Evolutionary conservation across 495 filamentous ascomycete species (phyloP), one percentile per base, ranked within the genome.

Genomic region (Trichoderma reesei): DNA sequence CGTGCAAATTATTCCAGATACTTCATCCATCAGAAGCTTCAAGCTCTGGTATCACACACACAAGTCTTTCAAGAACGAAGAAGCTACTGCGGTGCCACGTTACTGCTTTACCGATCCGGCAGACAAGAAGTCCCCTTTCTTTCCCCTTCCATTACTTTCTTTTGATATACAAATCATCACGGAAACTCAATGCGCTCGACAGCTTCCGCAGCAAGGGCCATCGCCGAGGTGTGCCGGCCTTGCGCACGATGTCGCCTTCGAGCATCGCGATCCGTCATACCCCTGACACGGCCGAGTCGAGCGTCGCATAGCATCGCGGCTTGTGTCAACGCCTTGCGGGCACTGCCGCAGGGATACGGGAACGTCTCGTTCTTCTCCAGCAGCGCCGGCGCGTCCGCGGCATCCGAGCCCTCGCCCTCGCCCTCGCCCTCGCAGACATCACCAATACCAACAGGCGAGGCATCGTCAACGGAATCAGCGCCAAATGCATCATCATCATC

Each of bases 221-320:
- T 56, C 7, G 18, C 34, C 9, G 13, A n/a, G 34, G 31, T 61
- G 16, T 9, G 34, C 36, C 59, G 34, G 31, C 34, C 33, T 11
- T 61, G 59, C 59, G 36, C 39, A 39, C 59, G 59, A 61, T 61
- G 59, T n/a, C 36, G 59, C 11, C 34, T 61, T 2, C 59, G 41
- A 61, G 59, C 59, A 5, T 38, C 36, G 18, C 59, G 16, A 61
- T 10, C 59, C n/a, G n/a, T n/a, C 13, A 13, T 34, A 14, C 11
- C 36, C 13, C 7, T 56, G 33, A 10, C 34, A 4, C 13, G 18
- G 14, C 34, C 36, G 18, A 10, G 0, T 26, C 59, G 34, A 3
- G 18, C 36, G 36, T 26, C 34, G 36, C 59, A 61, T 41, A 20
- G 59, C 59, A 38, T 38, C 59, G 34, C 36, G 9, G 9, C 39